Percentiles rank a stretch among this genome's conserved stretches.
Conservation (phyloP, 2,329 filamentous ascomycete genomes). For the Acarospora socialis region DNA sequence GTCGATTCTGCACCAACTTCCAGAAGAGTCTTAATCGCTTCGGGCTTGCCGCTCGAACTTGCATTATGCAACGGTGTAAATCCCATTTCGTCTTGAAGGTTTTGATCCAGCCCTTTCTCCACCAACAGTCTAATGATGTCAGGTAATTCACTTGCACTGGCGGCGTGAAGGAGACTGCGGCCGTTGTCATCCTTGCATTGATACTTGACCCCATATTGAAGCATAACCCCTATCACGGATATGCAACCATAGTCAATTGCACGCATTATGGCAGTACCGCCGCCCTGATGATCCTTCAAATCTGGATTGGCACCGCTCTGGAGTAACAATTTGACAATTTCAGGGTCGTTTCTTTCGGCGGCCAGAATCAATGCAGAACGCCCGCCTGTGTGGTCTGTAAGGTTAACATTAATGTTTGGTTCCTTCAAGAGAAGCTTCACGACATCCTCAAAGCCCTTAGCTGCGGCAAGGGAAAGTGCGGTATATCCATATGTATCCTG, state of each 20-base stretch:
- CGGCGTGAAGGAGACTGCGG: conserved; percentile 9
- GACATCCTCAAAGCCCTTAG: not conserved
- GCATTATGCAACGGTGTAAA: conserved; percentile 11
- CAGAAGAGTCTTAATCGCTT: conserved; percentile 3
- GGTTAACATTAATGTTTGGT: conserved; percentile 3
- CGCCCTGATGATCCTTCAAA: conserved; percentile 6
- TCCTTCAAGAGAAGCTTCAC: conserved; percentile 2
- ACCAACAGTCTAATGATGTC: conserved; percentile 8
- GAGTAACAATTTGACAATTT: conserved; percentile 6
- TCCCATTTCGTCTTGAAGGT: conserved; percentile 7
- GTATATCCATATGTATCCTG: conserved; percentile 6
- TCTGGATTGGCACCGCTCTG: conserved; percentile 4
- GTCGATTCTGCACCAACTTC: conserved; percentile 1
- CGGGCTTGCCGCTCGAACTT: conserved; percentile 2
- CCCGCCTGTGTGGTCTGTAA: conserved; percentile 2
- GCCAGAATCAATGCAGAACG: conserved; percentile 10
- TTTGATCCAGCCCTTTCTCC: conserved; percentile 1
- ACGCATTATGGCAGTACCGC: conserved; percentile 6
- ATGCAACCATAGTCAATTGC: conserved; percentile 8
- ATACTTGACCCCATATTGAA: conserved; percentile 4
- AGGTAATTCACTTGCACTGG: conserved; percentile 1
- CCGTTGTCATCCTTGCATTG: conserved; percentile 3
- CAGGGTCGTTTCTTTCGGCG: conserved; percentile 1
- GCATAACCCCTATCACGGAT: conserved; percentile 5
- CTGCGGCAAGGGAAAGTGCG: conserved; percentile 6